Evolutionary conservation across 805 yeast genomes (phyloP).

Genomic region (Kodamaea lidongshanica): DNA sequence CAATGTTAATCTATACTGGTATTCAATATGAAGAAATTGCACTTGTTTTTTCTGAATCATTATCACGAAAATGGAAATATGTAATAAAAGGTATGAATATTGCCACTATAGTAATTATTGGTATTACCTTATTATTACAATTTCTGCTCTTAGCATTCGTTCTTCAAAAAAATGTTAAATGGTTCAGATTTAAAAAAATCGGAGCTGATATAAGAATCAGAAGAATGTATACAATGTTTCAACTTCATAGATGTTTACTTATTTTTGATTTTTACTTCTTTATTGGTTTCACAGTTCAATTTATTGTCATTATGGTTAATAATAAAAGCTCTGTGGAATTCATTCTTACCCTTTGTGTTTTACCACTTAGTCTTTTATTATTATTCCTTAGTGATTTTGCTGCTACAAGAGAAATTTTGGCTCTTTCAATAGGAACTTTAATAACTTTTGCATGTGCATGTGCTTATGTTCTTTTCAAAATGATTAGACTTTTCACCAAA

Average conservation of each 20-base stretch:
- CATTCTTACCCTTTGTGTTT: constrained; percentile 39
- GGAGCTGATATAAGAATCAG: constrained; percentile 42
- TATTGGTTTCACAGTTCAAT: constrained; percentile 45
- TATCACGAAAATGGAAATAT: constrained; percentile 21
- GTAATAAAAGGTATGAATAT: constrained; percentile 36
- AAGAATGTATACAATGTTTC: constrained; percentile 31
- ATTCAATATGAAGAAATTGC: constrained; percentile 39
- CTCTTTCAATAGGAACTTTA: constrained; percentile 22
- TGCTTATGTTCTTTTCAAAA: constrained; percentile 43
- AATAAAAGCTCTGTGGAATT: constrained; percentile 36
- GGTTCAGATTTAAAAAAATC: constrained; percentile 43
- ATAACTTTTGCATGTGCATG: constrained; percentile 32
- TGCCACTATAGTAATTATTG: constrained; percentile 39
- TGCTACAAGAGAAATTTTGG: constrained; percentile 27
- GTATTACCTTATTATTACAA: constrained; percentile 28
- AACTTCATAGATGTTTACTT: constrained; percentile 33
- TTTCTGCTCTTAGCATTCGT: constrained; percentile 22
- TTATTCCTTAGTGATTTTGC: constrained; percentile 33
- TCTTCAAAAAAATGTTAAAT: constrained; percentile 36
- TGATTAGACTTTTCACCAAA: constrained; percentile 40
- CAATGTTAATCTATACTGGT: constrained; percentile 42
- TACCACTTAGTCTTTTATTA: constrained; percentile 38
- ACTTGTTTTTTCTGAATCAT: constrained; percentile 12
- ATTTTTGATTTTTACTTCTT: constrained; percentile 44
- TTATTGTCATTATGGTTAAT: constrained; percentile 39